A percentile compares a stretch with the other conserved stretches of the same genome.
These are phyloP conservation scores for Galerina sulciceps DNA, from an alignment of 768 basidiomycete genomes.

Conservation along the genomic window DNA sequence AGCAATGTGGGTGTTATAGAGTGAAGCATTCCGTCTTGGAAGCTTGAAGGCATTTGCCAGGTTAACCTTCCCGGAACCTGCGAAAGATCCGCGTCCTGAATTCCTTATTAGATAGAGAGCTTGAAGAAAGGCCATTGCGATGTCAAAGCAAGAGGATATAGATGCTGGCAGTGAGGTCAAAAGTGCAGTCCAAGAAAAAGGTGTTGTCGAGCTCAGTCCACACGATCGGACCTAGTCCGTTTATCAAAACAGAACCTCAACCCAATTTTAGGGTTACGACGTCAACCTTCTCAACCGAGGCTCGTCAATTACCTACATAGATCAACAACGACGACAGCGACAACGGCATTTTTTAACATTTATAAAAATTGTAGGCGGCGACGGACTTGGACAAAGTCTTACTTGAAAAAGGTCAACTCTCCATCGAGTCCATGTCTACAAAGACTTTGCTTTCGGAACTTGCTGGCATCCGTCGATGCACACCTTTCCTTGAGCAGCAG, in stretches of 20 bases:
- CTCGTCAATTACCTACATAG: too few species aligned
- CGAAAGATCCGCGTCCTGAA: not conserved
- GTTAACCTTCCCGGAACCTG: not conserved
- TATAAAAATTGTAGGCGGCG: too few species aligned
- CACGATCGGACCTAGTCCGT: not conserved
- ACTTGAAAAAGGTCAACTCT: too few species aligned
- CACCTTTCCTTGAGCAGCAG: conserved; percentile 23
- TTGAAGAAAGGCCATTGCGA: conserved; percentile 11
- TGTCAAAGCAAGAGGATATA: not conserved
- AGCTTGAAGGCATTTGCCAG: not conserved
- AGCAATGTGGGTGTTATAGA: conserved; percentile 74
- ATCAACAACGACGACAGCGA: too few species aligned
- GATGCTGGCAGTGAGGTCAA: not conserved
- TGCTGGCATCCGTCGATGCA: conserved; percentile 35
- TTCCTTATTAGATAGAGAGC: not conserved
- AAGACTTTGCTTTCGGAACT: not conserved
- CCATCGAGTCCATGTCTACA: too few species aligned
- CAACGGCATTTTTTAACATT: too few species aligned
- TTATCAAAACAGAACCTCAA: not conserved
- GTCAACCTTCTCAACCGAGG: too few species aligned
- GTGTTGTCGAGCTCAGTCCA: too few species aligned
- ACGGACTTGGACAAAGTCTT: not conserved
- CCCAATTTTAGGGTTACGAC: not conserved
- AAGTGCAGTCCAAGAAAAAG: not conserved
- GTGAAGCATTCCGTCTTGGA: conserved; percentile 46